These are phyloP conservation scores for Myriosclerotinia duriaeana DNA, from an alignment of 2,329 filamentous ascomycete genomes.

Conservation along the genomic window DNA sequence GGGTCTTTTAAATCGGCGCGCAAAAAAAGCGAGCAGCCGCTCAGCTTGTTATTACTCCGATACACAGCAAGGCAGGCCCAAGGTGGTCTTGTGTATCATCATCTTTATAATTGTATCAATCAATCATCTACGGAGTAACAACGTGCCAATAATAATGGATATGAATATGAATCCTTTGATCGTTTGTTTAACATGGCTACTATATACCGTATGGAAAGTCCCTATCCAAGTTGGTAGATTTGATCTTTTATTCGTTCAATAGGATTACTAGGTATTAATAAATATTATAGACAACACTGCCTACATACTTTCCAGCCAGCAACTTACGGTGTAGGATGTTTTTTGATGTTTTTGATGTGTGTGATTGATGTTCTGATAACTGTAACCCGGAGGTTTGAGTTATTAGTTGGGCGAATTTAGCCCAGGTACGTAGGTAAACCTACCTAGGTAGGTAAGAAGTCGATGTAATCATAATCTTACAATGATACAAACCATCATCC, in stretches of 20 bases:
- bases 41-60: too few species aligned
- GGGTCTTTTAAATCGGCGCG: constrained; percentile 31
- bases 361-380: not conserved
- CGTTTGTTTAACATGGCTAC: not conserved
- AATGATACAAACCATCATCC: not conserved
- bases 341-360: too few species aligned
- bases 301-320: not conserved
- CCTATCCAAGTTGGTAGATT: not conserved
- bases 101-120: not conserved
- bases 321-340: not conserved
- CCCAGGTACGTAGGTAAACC: too few species aligned
- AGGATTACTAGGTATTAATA: not conserved
- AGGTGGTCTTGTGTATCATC: constrained; percentile 8
- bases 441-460: too few species aligned
- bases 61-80: not conserved
- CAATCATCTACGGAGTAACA: not conserved
- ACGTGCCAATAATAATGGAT: constrained; percentile 5
- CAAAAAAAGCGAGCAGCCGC: constrained; percentile 34
- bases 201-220: not conserved
- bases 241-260: not conserved
- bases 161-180: not conserved
- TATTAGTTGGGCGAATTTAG: not conserved
- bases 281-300: constrained; percentile 8
- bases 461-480: too few species aligned
- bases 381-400: not conserved